Conservation (phyloP, 2,329 filamentous ascomycete species). For the Trichoderma pleuroti region DNA sequence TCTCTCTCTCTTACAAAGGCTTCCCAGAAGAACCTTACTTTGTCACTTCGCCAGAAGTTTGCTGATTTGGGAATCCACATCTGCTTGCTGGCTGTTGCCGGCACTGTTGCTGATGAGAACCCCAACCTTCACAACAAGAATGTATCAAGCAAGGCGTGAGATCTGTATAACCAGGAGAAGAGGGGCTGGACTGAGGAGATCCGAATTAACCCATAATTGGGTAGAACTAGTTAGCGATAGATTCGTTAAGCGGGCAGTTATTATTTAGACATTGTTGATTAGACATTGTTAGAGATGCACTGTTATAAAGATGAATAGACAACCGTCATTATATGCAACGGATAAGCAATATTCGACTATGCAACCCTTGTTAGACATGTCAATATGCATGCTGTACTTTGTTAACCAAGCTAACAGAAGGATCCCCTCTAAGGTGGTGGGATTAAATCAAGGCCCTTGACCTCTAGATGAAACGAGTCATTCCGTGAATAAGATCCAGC, state of each 20-base stretch:
- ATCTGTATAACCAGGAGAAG: slow-evolving; percentile 21
- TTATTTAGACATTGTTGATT: not conserved
- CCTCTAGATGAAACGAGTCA: slow-evolving; percentile 4
- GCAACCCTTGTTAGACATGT: not conserved
- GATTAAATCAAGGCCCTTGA: slow-evolving; percentile 1
- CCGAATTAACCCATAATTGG: slow-evolving; percentile 3
- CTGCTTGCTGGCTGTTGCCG: slow-evolving; percentile 45
- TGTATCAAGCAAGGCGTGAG: slow-evolving; percentile 22
- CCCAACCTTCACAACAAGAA: slow-evolving; percentile 21
- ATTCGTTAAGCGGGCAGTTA: not conserved
- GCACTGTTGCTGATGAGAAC: slow-evolving; percentile 25
- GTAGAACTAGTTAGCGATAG: not conserved
- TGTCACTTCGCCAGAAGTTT: slow-evolving; percentile 42
- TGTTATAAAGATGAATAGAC: not conserved
- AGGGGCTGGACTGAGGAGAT: slow-evolving; percentile 11
- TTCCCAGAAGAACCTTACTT: slow-evolving; percentile 47
- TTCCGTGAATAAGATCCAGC: slow-evolving; percentile 12
- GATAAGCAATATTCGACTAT: not conserved
- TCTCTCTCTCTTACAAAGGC: slow-evolving; percentile 50
- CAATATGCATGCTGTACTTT: not conserved
- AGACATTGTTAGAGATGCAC: not conserved
- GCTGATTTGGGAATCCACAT: slow-evolving; percentile 41
- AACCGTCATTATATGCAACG: not conserved
- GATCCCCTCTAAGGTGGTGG: not conserved
- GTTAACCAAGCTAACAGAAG: not conserved